Conservation (phyloP, 495 filamentous ascomycete genomes). For the Penicillium coffeae region DNA sequence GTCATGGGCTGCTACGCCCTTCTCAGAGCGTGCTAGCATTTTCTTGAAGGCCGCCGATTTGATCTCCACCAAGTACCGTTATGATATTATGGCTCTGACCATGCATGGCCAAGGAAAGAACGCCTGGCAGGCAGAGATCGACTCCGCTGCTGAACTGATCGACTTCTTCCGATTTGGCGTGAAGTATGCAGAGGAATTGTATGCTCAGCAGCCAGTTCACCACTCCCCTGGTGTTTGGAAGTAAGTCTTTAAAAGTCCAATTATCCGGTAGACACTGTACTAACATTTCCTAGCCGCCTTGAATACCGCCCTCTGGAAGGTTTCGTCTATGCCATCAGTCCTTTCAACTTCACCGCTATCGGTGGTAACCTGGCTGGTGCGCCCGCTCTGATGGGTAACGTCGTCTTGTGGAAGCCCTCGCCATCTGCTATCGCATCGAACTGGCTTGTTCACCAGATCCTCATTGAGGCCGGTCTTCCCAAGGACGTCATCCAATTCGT, state of each 20-base stretch:
- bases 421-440: slow-evolving; percentile 72
- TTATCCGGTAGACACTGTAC: background rate
- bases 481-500: slow-evolving; percentile 80
- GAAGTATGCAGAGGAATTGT: slow-evolving; percentile 81
- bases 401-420: slow-evolving; percentile 84
- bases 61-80: slow-evolving; percentile 83
- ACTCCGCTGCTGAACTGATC: slow-evolving; percentile 84
- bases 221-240: slow-evolving; percentile 80
- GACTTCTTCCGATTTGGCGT: slow-evolving; percentile 90
- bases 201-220: slow-evolving; percentile 76
- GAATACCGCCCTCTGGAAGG: slow-evolving; percentile 82
- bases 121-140: slow-evolving; percentile 94
- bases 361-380: slow-evolving; percentile 73
- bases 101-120: slow-evolving; percentile 96
- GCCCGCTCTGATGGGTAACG: slow-evolving; percentile 78
- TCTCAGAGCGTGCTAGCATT: slow-evolving; percentile 84
- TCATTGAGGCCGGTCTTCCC: slow-evolving; percentile 77
- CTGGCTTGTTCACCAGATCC: slow-evolving; percentile 76
- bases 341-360: slow-evolving; percentile 89
- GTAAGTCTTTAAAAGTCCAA: slow-evolving; percentile 23
- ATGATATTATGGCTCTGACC: slow-evolving; percentile 87
- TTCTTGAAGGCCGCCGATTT: slow-evolving; percentile 93
- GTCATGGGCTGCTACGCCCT: slow-evolving; percentile 76
- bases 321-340: slow-evolving; percentile 81
- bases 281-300: slow-evolving; percentile 46